Percentiles rank a stretch among this genome's conserved stretches.
phyloP scores from a whole-genome alignment of 345 rosid genomes.

The Aquilaria malaccensis region DNA sequence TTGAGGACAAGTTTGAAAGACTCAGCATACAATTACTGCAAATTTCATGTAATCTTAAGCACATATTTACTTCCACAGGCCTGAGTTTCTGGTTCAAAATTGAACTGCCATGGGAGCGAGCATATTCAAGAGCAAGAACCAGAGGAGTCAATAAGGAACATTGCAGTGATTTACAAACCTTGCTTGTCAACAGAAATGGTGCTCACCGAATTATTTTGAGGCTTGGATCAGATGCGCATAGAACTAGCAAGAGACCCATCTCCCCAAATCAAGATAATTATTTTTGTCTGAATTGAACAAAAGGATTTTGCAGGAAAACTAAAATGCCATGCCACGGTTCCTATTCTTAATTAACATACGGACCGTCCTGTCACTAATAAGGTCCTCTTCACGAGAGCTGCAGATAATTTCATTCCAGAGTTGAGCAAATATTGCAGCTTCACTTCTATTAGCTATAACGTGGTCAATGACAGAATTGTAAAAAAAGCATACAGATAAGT shows the following conservation, averaged over 20 bases:
- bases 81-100: conserved; percentile 67
- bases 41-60: conserved; percentile 97
- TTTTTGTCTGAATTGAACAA: conserved; percentile 20
- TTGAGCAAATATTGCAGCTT: conserved; percentile 98
- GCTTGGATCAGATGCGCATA: conserved; percentile 87
- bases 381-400: conserved; percentile 98
- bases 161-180: conserved; percentile 43
- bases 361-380: conserved; percentile 85
- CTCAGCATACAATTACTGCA: conserved; percentile 96
- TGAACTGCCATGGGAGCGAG: conserved; percentile 60
- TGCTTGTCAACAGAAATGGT: conserved; percentile 95
- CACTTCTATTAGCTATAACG: conserved; percentile 91
- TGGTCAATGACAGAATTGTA: conserved; percentile 21
- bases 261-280: conserved; percentile 49
- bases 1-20: conserved; percentile 78
- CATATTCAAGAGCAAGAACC: conserved; percentile 9
- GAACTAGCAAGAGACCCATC: conserved; percentile 94
- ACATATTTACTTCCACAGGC: conserved; percentile 93
- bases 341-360: background rate
- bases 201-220: conserved; percentile 96
- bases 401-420: conserved; percentile 95
- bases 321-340: too few relatives aligned
- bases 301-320: background rate
- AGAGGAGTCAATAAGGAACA: conserved; percentile 6
- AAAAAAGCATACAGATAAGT: conserved; percentile 6